Percentiles rank a stretch among this genome's conserved stretches.
These are phyloP conservation scores for Chaetomium sp. DNA, from an alignment of 2,329 filamentous ascomycete species.

Conservation along the genomic window DNA sequence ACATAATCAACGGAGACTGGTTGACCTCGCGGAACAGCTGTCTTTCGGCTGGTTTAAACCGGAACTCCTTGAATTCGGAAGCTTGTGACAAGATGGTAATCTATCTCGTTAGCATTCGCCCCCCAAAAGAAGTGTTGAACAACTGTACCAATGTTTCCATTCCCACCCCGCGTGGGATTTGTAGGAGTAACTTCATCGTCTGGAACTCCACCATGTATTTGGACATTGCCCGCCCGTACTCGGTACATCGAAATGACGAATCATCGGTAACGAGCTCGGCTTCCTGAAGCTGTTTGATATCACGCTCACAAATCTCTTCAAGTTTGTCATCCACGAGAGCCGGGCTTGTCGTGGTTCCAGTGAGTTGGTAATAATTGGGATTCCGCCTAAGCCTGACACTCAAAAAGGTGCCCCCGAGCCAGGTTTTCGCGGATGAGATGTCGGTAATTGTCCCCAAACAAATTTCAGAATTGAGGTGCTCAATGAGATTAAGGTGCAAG, in stretches of 20 bases:
- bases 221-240: constrained; percentile 75
- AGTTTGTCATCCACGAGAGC: constrained; percentile 56
- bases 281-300: constrained; percentile 59
- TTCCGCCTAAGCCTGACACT: constrained; percentile 67
- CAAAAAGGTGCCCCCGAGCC: constrained; percentile 73
- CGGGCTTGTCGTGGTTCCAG: constrained; percentile 30
- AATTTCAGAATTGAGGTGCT: constrained; percentile 80
- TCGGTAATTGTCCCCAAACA: constrained; percentile 66
- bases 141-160: constrained; percentile 62
- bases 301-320: constrained; percentile 62
- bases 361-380: constrained; percentile 60
- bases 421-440: constrained; percentile 58
- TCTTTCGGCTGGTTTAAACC: constrained; percentile 65
- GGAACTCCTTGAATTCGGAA: constrained; percentile 64
- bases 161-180: constrained; percentile 52
- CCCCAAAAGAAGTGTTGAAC: neutral
- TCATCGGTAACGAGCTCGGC: constrained; percentile 47
- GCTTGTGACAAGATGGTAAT: constrained; percentile 61
- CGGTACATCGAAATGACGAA: constrained; percentile 53
- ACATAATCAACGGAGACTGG: constrained; percentile 60
- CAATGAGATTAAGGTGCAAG: constrained; percentile 71
- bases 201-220: constrained; percentile 73
- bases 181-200: constrained; percentile 68
- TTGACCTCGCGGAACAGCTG: constrained; percentile 66
- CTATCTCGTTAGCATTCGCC: constrained; percentile 34